Evolutionary conservation across 257 asterid species (phyloP).

Genomic region (Solanum virginianum): DNA sequence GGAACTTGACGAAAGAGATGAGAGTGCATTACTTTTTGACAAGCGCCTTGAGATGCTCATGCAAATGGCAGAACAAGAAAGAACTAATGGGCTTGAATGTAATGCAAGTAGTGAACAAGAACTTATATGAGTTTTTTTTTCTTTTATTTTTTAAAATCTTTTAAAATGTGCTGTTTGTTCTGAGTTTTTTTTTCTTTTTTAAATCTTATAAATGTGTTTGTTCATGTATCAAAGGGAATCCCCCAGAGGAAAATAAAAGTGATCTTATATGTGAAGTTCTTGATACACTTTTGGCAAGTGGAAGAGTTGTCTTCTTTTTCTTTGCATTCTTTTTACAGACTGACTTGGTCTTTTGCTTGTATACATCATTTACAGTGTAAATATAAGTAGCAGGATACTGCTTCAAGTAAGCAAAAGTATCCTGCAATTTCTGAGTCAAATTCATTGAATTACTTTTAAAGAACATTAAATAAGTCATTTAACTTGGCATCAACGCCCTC

Average conservation of each 20-base stretch:
- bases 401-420: not conserved
- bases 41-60: constrained; percentile 91
- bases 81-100: constrained; percentile 4
- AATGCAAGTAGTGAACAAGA: not conserved
- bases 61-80: constrained; percentile 51
- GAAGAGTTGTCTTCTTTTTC: not conserved
- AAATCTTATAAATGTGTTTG: not conserved
- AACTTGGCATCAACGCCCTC: no score
- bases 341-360: not conserved
- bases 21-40: constrained; percentile 65
- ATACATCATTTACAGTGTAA: not conserved
- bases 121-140: not conserved
- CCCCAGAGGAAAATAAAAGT: not conserved
- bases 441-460: not conserved
- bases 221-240: not conserved
- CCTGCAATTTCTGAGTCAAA: not conserved
- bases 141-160: not conserved
- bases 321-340: not conserved
- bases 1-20: constrained; percentile 65
- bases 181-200: not conserved
- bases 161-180: not conserved
- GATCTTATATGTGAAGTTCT: not conserved
- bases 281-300: not conserved
- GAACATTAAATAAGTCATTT: no score
- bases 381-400: not conserved